Evolutionary conservation across 2,329 filamentous ascomycete genomes (phyloP).

Genomic region (Microcyclosporella mali): DNA sequence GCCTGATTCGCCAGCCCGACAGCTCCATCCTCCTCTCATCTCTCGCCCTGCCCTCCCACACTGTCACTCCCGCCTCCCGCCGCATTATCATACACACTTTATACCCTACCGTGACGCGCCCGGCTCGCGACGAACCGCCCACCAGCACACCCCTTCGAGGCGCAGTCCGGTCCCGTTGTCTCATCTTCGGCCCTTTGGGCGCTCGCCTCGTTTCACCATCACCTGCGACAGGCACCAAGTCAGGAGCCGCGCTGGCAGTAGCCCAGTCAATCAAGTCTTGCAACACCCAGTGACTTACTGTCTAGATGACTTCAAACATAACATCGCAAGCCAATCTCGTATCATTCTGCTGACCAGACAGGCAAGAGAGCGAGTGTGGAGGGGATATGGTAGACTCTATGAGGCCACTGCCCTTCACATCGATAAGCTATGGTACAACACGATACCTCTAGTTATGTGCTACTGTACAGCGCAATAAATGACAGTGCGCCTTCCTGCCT

Average conservation of each 20-base stretch:
- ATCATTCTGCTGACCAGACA: no score
- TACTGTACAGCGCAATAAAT: not conserved
- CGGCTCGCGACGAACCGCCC: not conserved
- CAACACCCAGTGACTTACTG: no score
- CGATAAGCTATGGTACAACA: not conserved
- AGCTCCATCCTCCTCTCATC: conserved; percentile 1
- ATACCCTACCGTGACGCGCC: not conserved
- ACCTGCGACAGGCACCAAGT: not conserved
- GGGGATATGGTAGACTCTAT: no score
- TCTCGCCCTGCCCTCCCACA: not conserved
- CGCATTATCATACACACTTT: not conserved
- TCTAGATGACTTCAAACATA: no score
- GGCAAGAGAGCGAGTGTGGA: no score
- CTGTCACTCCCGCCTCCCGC: not conserved
- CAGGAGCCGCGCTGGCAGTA: not conserved
- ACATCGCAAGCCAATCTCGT: no score
- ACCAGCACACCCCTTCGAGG: no score
- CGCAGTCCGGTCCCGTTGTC: not conserved
- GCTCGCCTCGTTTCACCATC: no score
- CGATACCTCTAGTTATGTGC: no score
- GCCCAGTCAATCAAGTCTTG: not conserved
- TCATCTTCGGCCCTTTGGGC: no score
- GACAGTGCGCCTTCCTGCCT: not conserved
- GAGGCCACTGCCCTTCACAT: no score
- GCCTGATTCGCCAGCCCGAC: not conserved